Percentiles rank a stretch among this genome's conserved stretches.
phyloP scores from a whole-genome alignment of 2,329 filamentous ascomycete genomes.

The Fonsecaea pugnacius region DNA sequence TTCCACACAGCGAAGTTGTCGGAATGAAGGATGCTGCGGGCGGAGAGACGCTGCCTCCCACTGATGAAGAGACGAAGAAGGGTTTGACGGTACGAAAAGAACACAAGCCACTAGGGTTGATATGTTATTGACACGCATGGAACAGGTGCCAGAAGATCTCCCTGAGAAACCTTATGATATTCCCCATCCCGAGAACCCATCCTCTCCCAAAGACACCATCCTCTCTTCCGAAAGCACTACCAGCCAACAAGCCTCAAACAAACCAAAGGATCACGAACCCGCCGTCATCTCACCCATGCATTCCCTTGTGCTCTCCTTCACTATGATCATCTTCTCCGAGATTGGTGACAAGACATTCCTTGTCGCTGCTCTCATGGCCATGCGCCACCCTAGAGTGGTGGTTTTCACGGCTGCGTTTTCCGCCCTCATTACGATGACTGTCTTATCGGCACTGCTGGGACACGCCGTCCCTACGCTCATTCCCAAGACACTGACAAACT shows the following conservation, averaged over 20 bases:
- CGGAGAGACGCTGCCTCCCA: slow-evolving; percentile 40
- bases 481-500: slow-evolving; percentile 86
- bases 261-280: slow-evolving; percentile 39
- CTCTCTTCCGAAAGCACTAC: slow-evolving; percentile 54
- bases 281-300: slow-evolving; percentile 75
- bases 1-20: slow-evolving; percentile 80
- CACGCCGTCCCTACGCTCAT: slow-evolving; percentile 90
- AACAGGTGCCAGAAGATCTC: slow-evolving; percentile 79
- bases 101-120: slow-evolving; percentile 29
- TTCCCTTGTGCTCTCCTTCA: slow-evolving; percentile 87
- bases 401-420: slow-evolving; percentile 95
- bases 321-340: slow-evolving; percentile 97
- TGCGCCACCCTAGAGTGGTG: slow-evolving; percentile 92
- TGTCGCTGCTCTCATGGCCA: slow-evolving; percentile 96
- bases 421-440: slow-evolving; percentile 90
- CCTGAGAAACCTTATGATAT: slow-evolving; percentile 78
- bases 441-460: slow-evolving; percentile 88
- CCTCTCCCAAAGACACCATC: slow-evolving; percentile 68
- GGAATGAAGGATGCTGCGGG: slow-evolving; percentile 58
- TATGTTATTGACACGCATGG: slow-evolving; percentile 15
- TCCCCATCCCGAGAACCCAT: slow-evolving; percentile 68
- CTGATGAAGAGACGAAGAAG: slow-evolving; percentile 53
- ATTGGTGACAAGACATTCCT: slow-evolving; percentile 99
- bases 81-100: slow-evolving; percentile 57
- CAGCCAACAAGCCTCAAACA: slow-evolving; percentile 38